Evolutionary conservation across 2,329 filamentous ascomycete species (phyloP).

Genomic region (Nemania bipapillata): DNA sequence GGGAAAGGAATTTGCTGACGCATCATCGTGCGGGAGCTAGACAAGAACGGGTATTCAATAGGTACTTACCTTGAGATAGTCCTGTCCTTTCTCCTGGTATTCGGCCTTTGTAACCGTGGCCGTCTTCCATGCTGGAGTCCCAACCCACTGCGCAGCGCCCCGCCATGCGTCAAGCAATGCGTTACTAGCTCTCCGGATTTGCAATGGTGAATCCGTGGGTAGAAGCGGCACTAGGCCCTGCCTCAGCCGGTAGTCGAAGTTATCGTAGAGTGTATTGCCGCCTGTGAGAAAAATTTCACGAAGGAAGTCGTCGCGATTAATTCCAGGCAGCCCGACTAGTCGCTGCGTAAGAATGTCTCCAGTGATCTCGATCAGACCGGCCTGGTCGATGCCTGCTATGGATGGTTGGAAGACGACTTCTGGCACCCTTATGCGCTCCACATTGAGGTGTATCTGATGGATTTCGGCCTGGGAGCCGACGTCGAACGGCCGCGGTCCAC

Average conservation of each 20-base stretch:
- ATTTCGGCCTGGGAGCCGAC: conserved; percentile 79
- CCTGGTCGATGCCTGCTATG: conserved; percentile 92
- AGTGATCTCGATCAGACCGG: conserved; percentile 90
- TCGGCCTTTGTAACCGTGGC: conserved; percentile 81
- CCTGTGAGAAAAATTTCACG: conserved; percentile 93
- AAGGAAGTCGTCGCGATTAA: conserved; percentile 74
- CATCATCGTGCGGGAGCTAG: conserved; percentile 24
- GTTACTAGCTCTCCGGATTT: conserved; percentile 77
- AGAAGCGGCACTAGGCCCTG: conserved; percentile 78
- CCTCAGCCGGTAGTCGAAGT: conserved; percentile 84
- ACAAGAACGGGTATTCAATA: background rate
- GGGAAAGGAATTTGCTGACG: conserved; percentile 34
- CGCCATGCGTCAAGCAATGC: conserved; percentile 90
- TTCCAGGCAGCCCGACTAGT: conserved; percentile 64
- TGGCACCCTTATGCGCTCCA: conserved; percentile 92
- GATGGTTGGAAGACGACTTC: conserved; percentile 93
- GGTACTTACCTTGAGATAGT: conserved; percentile 85
- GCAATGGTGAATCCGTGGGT: conserved; percentile 74
- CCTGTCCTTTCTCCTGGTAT: conserved; percentile 89
- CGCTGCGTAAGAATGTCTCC: conserved; percentile 89
- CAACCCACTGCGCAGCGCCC: conserved; percentile 88
- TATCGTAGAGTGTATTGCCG: conserved; percentile 86
- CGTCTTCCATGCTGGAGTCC: conserved; percentile 66
- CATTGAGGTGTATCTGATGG: conserved; percentile 92
- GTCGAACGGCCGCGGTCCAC: conserved; percentile 88